A percentile compares a stretch with the other conserved stretches of the same genome.
phyloP scores from a whole-genome alignment of 2,329 filamentous ascomycete species.

The Penicillium hesseltinei region DNA sequence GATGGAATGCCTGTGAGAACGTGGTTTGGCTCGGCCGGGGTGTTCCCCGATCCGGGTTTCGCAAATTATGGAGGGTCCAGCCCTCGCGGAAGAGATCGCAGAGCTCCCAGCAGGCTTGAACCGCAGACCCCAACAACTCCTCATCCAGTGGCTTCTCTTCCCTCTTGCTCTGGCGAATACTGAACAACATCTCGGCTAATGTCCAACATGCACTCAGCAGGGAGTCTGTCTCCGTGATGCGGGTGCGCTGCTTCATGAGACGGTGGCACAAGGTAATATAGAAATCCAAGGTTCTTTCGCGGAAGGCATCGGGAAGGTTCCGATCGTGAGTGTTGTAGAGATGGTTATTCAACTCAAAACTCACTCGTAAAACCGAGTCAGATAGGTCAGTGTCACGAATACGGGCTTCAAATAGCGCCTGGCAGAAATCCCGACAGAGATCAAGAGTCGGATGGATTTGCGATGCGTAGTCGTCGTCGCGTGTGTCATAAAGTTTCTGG shows the following conservation, averaged over 20 bases:
- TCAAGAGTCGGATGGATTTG: conserved; percentile 75
- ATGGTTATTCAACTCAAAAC: conserved; percentile 93
- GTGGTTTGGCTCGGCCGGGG: conserved; percentile 76
- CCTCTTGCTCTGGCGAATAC: conserved; percentile 74
- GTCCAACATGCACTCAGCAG: conserved; percentile 85
- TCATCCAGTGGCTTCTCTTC: conserved; percentile 73
- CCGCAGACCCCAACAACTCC: conserved; percentile 79
- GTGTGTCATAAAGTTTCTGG: conserved; percentile 80
- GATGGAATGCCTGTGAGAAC: conserved; percentile 61
- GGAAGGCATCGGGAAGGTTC: conserved; percentile 78
- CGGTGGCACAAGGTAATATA: conserved; percentile 92
- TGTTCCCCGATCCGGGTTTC: conserved; percentile 69
- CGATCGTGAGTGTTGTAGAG: conserved; percentile 89
- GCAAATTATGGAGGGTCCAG: conserved; percentile 77
- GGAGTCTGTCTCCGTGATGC: conserved; percentile 76
- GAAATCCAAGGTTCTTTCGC: conserved; percentile 87
- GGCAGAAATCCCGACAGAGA: conserved; percentile 87
- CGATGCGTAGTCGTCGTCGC: conserved; percentile 66
- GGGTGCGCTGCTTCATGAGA: conserved; percentile 88
- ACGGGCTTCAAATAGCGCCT: conserved; percentile 83
- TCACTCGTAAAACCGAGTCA: conserved; percentile 86
- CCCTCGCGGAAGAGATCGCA: conserved; percentile 91
- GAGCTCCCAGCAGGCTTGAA: conserved; percentile 92
- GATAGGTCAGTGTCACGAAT: conserved; percentile 72
- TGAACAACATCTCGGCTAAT: conserved; percentile 89